Conservation (phyloP, 2,329 filamentous ascomycete genomes). For the Chrysoporthe puriensis region DNA sequence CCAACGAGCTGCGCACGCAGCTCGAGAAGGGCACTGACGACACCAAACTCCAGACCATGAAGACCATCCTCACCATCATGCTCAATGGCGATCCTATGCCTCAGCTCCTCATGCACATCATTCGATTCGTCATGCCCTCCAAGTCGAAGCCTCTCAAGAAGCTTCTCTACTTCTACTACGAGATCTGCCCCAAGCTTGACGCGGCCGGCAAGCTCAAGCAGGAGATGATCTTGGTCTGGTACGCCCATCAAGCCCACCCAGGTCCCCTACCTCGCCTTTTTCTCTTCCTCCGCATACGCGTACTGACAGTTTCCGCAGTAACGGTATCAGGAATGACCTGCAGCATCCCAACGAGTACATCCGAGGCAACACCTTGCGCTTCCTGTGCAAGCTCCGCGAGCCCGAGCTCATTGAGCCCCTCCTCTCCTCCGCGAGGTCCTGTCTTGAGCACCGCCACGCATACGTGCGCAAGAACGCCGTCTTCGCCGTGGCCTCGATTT, state of each 20-base stretch:
- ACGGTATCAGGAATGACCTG: conserved; percentile 95
- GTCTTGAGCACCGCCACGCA: conserved; percentile 93
- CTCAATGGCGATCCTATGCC: conserved; percentile 97
- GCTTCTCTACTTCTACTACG: conserved; percentile 98
- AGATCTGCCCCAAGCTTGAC: conserved; percentile 97
- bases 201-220: conserved; percentile 93
- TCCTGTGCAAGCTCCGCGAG: conserved; percentile 94
- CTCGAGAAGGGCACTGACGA: conserved; percentile 94
- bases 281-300: neutral
- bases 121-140: conserved; percentile 98
- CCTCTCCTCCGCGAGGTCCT: conserved; percentile 86
- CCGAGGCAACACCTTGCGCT: conserved; percentile 95
- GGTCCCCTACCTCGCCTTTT: neutral
- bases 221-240: conserved; percentile 99
- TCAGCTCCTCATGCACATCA: conserved; percentile 97
- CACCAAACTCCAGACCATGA: conserved; percentile 93
- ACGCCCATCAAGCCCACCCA: conserved; percentile 35
- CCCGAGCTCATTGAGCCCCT: conserved; percentile 95
- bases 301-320: conserved; percentile 59
- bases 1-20: conserved; percentile 90
- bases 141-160: conserved; percentile 98
- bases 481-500: conserved; percentile 91
- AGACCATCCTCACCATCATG: conserved; percentile 95
- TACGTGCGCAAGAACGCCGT: conserved; percentile 99
- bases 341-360: conserved; percentile 99